Evolutionary conservation across 495 filamentous ascomycete species (phyloP).

Genomic region (Xeromyces bisporus): DNA sequence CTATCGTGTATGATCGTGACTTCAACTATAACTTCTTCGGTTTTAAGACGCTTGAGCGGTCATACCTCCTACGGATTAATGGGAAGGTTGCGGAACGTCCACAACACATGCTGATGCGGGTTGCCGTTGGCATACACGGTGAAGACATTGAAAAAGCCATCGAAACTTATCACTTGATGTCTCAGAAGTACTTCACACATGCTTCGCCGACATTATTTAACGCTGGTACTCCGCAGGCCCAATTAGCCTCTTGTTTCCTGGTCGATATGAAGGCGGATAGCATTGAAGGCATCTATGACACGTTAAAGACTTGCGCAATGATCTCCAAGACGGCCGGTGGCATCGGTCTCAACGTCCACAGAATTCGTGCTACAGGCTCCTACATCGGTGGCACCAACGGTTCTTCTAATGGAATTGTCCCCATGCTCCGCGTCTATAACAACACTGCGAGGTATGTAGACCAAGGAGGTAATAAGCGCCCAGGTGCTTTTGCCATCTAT

Average conservation of each 20-base stretch:
- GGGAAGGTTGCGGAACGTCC: conserved; percentile 91
- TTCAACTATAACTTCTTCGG: conserved; percentile 99
- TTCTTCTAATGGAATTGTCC: conserved; percentile 90
- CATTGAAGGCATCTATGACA: conserved; percentile 98
- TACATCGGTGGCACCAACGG: conserved; percentile 97
- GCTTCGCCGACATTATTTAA: conserved; percentile 97
- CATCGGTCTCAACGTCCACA: conserved; percentile 88
- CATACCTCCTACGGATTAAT: conserved; percentile 83
- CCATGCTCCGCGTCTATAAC: conserved; percentile 97
- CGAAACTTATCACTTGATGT: conserved; percentile 98
- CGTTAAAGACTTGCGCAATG: conserved; percentile 96
- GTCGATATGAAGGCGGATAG: conserved; percentile 98
- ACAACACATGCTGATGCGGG: conserved; percentile 99
- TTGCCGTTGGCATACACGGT: conserved; percentile 90
- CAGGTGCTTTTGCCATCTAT: conserved; percentile 96
- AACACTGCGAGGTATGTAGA: conserved; percentile 98
- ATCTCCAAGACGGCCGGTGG: conserved; percentile 98
- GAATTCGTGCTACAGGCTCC: conserved; percentile 88
- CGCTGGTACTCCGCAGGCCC: conserved; percentile 81
- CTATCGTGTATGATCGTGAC: conserved; percentile 96
- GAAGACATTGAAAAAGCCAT: conserved; percentile 85
- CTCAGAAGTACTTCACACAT: conserved; percentile 92
- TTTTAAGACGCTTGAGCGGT: conserved; percentile 97
- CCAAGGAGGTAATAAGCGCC: conserved; percentile 97
- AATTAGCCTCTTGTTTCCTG: conserved; percentile 93